These are phyloP conservation scores for Crithidia bombi DNA, from an alignment of 208 protist genomes.

Conservation along the genomic window DNA sequence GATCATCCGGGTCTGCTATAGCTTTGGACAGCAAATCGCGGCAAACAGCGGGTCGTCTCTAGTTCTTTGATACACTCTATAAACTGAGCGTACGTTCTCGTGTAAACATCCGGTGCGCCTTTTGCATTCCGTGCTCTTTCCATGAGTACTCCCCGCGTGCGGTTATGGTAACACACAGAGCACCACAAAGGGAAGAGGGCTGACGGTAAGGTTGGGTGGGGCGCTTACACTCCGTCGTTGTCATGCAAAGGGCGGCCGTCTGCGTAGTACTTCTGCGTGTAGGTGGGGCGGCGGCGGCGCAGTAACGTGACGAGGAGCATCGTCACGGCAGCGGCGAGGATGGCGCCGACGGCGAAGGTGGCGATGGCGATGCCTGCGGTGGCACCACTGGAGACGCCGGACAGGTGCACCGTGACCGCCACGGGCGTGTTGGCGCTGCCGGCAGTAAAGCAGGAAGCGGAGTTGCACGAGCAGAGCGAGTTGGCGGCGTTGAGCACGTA, in stretches of 20 bases:
- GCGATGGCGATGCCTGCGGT: conserved; percentile 21
- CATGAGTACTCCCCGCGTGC: too few relatives aligned
- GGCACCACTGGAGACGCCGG: conserved; percentile 16
- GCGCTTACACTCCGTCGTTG: background rate
- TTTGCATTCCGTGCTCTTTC: too few relatives aligned
- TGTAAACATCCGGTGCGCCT: too few relatives aligned
- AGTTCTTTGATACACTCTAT: too few relatives aligned
- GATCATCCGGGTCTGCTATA: too few relatives aligned
- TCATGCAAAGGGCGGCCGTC: background rate
- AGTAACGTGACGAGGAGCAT: conserved; percentile 8
- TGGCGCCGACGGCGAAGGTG: conserved; percentile 9
- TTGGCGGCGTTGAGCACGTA: conserved; percentile 13
- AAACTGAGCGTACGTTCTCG: too few relatives aligned
- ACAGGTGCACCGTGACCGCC: conserved; percentile 6
- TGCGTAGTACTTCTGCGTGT: background rate
- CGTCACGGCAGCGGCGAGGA: conserved; percentile 1
- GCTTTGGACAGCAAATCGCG: too few relatives aligned
- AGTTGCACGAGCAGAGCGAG: conserved; percentile 8
- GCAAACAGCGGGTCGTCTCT: too few relatives aligned
- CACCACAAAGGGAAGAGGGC: background rate
- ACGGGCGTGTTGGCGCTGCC: background rate
- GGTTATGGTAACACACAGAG: too few relatives aligned
- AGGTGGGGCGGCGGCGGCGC: conserved; percentile 11
- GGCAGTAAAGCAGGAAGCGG: conserved; percentile 2
- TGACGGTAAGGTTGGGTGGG: too few relatives aligned